These are phyloP conservation scores for Podospora conica DNA, from an alignment of 495 filamentous ascomycete genomes.

Conservation along the genomic window DNA sequence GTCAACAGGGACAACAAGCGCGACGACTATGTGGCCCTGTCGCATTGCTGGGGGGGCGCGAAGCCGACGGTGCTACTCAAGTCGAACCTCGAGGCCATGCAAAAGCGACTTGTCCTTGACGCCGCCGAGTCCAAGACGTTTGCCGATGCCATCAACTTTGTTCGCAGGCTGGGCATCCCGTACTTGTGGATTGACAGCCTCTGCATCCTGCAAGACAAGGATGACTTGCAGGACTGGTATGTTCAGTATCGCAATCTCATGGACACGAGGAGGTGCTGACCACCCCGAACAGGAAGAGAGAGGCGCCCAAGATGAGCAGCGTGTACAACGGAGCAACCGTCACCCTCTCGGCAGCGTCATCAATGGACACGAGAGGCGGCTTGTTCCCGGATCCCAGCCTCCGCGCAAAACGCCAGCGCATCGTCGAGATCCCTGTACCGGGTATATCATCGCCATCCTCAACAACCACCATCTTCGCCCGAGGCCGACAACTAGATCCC, in stretches of 20 bases:
- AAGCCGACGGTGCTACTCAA: not conserved
- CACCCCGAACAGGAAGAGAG: not conserved
- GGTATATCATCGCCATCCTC: not conserved
- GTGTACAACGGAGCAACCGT: not conserved
- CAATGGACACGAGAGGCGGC: not conserved
- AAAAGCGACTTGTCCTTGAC: not conserved
- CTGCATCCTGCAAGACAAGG: not conserved
- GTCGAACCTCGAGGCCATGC: not conserved
- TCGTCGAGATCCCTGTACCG: not conserved
- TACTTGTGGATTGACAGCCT: not conserved
- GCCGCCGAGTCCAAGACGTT: not conserved
- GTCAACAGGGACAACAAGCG: not conserved
- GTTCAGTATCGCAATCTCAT: not conserved
- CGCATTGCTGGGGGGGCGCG: constrained; percentile 1
- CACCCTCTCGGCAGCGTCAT: not conserved
- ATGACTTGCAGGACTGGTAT: not conserved
- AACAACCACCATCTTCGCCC: not conserved
- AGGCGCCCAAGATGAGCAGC: not conserved
- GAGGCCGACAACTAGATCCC: not conserved
- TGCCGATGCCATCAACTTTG: not conserved
- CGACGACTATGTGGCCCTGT: not conserved
- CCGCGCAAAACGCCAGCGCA: not conserved
- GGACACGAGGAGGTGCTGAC: not conserved
- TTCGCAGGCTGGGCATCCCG: not conserved
- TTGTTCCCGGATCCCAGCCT: not conserved